phyloP scores from a whole-genome alignment of 495 filamentous ascomycete species.

The Aspergillus nanangensis region DNA sequence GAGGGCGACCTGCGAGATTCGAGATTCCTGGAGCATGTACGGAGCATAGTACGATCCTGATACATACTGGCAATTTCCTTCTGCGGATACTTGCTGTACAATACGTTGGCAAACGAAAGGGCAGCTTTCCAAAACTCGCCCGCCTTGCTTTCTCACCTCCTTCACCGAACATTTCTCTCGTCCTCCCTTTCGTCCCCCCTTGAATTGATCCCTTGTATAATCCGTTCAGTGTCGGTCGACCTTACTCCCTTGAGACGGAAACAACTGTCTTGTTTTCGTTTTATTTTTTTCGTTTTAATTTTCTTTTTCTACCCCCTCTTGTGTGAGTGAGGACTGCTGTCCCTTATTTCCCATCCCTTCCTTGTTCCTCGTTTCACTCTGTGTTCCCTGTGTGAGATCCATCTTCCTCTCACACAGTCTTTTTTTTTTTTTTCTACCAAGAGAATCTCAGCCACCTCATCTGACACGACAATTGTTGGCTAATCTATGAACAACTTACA shows the following conservation, averaged over 20 bases:
- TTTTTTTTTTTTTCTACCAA: neutral
- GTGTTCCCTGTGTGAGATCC: constrained; percentile 4
- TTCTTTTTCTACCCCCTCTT: constrained; percentile 4
- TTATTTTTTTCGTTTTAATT: neutral
- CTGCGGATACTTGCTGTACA: constrained; percentile 24
- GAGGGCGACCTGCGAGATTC: constrained; percentile 41
- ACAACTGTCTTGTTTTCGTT: constrained; percentile 12
- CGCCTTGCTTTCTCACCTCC: constrained; percentile 33
- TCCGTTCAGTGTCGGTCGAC: constrained; percentile 33
- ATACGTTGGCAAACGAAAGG: constrained; percentile 34
- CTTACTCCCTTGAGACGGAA: constrained; percentile 14
- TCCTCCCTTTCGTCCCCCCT: constrained; percentile 27
- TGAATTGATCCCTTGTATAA: constrained; percentile 24
- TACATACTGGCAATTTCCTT: constrained; percentile 27
- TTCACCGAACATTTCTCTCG: constrained; percentile 27
- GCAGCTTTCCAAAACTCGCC: constrained; percentile 29
- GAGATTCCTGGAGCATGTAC: constrained; percentile 48
- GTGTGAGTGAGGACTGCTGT: neutral
- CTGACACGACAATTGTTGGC: neutral
- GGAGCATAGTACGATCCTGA: constrained; percentile 42
- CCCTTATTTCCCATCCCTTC: neutral
- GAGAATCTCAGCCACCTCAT: neutral
- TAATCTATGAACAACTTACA: no score
- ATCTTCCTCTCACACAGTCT: neutral
- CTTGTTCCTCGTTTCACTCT: constrained; percentile 4